A percentile compares a stretch with the other conserved stretches of the same genome.
These are phyloP conservation scores for Magnusiomyces clavatus DNA, from an alignment of 1,139 yeast species.

Conservation along the genomic window DNA sequence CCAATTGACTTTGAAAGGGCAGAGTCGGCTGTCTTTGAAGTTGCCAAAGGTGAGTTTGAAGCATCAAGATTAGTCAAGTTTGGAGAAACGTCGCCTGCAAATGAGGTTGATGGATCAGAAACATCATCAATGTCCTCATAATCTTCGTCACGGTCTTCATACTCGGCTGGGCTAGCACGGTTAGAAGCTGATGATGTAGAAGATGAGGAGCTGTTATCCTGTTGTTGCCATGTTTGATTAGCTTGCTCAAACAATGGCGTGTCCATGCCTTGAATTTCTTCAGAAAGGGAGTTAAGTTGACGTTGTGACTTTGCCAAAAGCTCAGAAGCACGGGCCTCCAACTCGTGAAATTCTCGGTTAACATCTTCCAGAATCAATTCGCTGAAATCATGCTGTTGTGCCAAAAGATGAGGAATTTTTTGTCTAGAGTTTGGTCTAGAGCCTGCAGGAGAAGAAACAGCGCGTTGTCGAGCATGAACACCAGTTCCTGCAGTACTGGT, in stretches of 20 bases:
- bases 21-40: not conserved
- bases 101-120: not conserved
- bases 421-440: not conserved
- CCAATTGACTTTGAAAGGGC: not conserved
- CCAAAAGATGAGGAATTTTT: slow-evolving; percentile 8
- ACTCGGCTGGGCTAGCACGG: not conserved
- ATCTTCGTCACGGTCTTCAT: not conserved
- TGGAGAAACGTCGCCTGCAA: not conserved
- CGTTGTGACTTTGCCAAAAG: slow-evolving; percentile 15
- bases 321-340: slow-evolving; percentile 23
- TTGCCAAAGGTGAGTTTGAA: not conserved
- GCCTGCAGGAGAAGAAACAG: not conserved
- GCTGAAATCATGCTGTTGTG: slow-evolving; percentile 17
- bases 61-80: not conserved
- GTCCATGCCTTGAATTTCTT: not conserved
- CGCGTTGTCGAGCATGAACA: not conserved
- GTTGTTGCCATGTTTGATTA: not conserved
- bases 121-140: not conserved
- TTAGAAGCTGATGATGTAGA: too few relatives aligned
- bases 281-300: slow-evolving; percentile 2
- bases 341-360: slow-evolving; percentile 26
- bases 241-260: not conserved
- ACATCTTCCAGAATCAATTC: slow-evolving; percentile 24
- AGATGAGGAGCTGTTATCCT: not conserved
- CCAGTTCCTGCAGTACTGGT: too few relatives aligned